phyloP scores from a whole-genome alignment of 768 basidiomycete genomes.

The Naganishia antarctica region DNA sequence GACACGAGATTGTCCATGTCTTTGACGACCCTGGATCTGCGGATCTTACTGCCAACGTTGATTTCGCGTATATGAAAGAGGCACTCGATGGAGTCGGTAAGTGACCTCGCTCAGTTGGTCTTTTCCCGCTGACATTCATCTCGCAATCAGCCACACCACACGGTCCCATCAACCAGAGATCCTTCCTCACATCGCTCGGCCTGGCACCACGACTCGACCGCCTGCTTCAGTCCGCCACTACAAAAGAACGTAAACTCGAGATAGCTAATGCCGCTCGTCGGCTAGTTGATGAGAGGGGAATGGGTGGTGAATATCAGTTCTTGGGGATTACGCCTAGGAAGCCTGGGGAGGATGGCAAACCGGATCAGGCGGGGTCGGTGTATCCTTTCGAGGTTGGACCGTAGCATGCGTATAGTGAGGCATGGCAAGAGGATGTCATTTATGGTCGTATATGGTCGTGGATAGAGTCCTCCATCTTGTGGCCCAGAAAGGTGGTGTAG shows the following conservation, averaged over 20 bases:
- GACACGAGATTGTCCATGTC: slow-evolving; percentile 75
- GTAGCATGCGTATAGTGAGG: too few species aligned
- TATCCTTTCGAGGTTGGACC: slow-evolving; percentile 1
- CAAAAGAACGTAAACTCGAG: slow-evolving; percentile 53
- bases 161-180: slow-evolving; percentile 69
- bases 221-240: slow-evolving; percentile 57
- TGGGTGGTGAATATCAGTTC: slow-evolving; percentile 84
- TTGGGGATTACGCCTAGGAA: slow-evolving; percentile 56
- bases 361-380: not conserved
- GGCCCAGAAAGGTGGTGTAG: too few species aligned
- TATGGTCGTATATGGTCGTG: too few species aligned
- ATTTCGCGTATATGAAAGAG: slow-evolving; percentile 82
- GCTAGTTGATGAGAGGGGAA: slow-evolving; percentile 70
- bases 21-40: slow-evolving; percentile 80
- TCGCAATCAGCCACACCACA: slow-evolving; percentile 52
- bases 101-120: slow-evolving; percentile 32
- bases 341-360: not conserved
- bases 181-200: slow-evolving; percentile 76
- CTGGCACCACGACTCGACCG: slow-evolving; percentile 62
- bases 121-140: too few species aligned
- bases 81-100: slow-evolving; percentile 64
- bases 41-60: slow-evolving; percentile 94
- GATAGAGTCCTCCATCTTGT: too few species aligned
- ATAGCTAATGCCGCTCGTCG: slow-evolving; percentile 63
- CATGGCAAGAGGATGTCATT: too few species aligned